A percentile compares a stretch with the other conserved stretches of the same genome.
These are phyloP conservation scores for Clavispora vitiphila DNA, from an alignment of 805 yeast genomes.

Conservation along the genomic window DNA sequence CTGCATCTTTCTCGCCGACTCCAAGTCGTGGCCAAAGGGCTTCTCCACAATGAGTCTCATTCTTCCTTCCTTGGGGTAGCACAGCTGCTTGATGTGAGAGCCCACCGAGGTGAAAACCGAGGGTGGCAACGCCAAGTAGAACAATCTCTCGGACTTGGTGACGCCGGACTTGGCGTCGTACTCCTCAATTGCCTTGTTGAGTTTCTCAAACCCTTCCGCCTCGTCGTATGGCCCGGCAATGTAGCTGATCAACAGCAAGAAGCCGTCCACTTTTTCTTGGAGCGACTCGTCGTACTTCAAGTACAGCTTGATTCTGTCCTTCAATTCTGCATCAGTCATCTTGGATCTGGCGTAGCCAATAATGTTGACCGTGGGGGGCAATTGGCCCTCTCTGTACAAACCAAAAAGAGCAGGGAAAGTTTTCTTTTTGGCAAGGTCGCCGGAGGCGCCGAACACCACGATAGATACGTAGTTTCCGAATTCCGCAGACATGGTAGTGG, in stretches of 20 bases:
- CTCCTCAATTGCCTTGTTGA: constrained; percentile 50
- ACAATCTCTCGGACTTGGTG: constrained; percentile 65
- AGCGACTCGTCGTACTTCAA: constrained; percentile 50
- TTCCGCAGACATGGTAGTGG: constrained; percentile 21
- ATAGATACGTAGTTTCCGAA: constrained; percentile 66
- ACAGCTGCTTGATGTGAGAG: constrained; percentile 58
- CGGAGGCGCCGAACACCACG: constrained; percentile 91
- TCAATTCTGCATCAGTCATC: constrained; percentile 61
- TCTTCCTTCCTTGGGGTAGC: constrained; percentile 56
- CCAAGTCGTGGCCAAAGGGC: constrained; percentile 94
- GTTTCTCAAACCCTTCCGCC: constrained; percentile 62
- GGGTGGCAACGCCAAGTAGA: constrained; percentile 94
- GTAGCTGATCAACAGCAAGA: constrained; percentile 63
- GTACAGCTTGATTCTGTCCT: constrained; percentile 57
- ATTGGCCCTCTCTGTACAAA: constrained; percentile 56
- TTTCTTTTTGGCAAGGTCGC: constrained; percentile 92
- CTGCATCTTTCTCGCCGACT: constrained; percentile 73
- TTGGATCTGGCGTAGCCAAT: constrained; percentile 91
- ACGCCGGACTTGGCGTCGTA: constrained; percentile 51
- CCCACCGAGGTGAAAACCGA: constrained; percentile 82
- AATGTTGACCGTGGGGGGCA: constrained; percentile 66
- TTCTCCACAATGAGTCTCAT: constrained; percentile 87
- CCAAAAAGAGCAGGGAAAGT: constrained; percentile 87
- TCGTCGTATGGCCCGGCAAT: constrained; percentile 76
- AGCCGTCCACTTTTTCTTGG: constrained; percentile 48